A percentile compares a stretch with the other conserved stretches of the same genome.
These are phyloP conservation scores for Dactylellina cionopaga DNA, from an alignment of 2,329 filamentous ascomycete species.

Conservation along the genomic window DNA sequence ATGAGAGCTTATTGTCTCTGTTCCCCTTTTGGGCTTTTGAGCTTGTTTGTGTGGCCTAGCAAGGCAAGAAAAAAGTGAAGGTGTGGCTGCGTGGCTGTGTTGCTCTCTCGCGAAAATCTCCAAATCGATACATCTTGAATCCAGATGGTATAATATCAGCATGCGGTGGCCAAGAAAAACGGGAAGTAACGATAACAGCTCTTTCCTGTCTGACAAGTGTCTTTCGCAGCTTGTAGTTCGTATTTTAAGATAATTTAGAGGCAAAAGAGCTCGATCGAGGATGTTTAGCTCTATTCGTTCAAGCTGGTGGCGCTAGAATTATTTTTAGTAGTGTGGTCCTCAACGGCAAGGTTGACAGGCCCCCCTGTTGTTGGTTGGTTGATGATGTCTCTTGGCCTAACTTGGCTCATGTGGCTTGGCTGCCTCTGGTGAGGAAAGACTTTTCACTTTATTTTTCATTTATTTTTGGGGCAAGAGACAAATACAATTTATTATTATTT, in stretches of 20 bases:
- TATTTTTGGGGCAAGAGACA: not conserved
- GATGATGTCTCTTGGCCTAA: conserved; percentile 37
- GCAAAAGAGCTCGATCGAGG: conserved; percentile 23
- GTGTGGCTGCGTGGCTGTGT: conserved; percentile 36
- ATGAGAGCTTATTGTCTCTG: too few species aligned
- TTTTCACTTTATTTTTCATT: too few species aligned
- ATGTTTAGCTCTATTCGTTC: conserved; percentile 10
- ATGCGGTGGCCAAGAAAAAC: too few species aligned
- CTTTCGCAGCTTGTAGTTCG: too few species aligned
- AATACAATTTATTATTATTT: not conserved
- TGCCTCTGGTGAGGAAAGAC: not conserved
- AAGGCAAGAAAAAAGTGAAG: conserved; percentile 24
- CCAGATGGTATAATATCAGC: too few species aligned
- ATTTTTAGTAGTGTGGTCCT: conserved; percentile 50
- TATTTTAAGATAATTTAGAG: conserved; percentile 36
- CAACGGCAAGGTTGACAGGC: conserved; percentile 48
- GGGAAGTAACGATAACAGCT: not conserved
- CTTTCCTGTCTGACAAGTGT: conserved; percentile 19
- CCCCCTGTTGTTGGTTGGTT: conserved; percentile 33
- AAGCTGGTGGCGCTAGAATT: conserved; percentile 36
- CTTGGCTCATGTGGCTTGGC: conserved; percentile 44
- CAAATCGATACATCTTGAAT: too few species aligned
- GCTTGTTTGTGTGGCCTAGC: conserved; percentile 1
- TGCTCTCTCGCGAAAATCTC: conserved; percentile 36
- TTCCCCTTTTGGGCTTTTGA: not conserved